These are phyloP conservation scores for Helianthus tuberosus DNA, from an alignment of 129 eudicot species.

Conservation along the genomic window DNA sequence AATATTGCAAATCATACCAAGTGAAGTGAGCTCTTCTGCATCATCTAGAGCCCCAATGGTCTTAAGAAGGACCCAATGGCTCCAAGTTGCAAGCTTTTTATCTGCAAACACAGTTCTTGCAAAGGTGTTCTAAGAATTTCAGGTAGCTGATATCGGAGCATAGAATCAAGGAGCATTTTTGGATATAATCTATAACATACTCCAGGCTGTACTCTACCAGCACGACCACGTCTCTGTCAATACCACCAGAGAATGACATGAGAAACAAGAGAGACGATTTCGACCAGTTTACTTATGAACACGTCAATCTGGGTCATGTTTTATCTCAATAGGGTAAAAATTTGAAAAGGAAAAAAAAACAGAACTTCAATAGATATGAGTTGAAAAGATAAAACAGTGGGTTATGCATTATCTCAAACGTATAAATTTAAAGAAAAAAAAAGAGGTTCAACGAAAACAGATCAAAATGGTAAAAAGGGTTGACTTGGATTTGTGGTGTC, in stretches of 20 bases:
- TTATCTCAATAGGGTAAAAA: background rate
- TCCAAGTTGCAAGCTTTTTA: slow-evolving; percentile 92
- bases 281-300: background rate
- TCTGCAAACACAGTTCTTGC: too few relatives aligned
- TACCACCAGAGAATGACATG: slow-evolving; percentile 24
- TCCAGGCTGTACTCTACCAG: slow-evolving; percentile 98
- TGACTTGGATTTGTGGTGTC: background rate
- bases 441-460: background rate
- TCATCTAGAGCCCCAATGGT: slow-evolving; percentile 96
- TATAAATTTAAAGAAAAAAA: background rate
- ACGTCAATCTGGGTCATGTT: background rate
- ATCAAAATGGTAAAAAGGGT: background rate
- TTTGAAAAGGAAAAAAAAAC: background rate
- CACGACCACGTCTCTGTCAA: slow-evolving; percentile 95
- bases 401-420: background rate
- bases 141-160: too few relatives aligned
- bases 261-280: slow-evolving; percentile 1
- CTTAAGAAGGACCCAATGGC: slow-evolving; percentile 68
- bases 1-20: slow-evolving; percentile 49
- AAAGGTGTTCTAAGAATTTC: too few relatives aligned
- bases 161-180: slow-evolving; percentile 43
- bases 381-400: background rate
- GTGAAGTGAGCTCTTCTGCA: slow-evolving; percentile 90
- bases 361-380: background rate
- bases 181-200: slow-evolving; percentile 91